Percentiles rank a stretch among this genome's conserved stretches.
phyloP scores from a whole-genome alignment of 2,329 filamentous ascomycete genomes.

The Amesomyces nigricolor region DNA sequence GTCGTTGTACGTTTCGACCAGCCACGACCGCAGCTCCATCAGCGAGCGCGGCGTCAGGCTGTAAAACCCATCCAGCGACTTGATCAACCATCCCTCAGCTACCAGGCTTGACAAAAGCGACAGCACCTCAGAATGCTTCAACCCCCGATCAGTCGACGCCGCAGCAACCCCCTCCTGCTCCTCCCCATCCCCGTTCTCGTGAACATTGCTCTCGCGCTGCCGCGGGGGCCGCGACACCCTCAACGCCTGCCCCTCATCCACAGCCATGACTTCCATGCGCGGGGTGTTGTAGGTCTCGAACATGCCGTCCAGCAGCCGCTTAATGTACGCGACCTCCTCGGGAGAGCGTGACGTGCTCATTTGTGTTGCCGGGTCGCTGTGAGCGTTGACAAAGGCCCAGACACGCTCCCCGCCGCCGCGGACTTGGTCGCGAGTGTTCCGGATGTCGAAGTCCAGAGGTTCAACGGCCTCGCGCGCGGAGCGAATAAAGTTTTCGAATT shows the following conservation, averaged over 20 bases:
- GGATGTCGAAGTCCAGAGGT: slow-evolving; percentile 82
- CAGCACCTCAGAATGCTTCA: slow-evolving; percentile 77
- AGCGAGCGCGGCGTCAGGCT: slow-evolving; percentile 69
- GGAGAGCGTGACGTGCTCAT: slow-evolving; percentile 73
- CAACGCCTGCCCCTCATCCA: slow-evolving; percentile 73
- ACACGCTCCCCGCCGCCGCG: slow-evolving; percentile 54
- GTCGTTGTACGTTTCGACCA: slow-evolving; percentile 88
- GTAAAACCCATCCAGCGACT: slow-evolving; percentile 66
- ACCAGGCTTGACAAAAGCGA: slow-evolving; percentile 63
- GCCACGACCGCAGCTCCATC: slow-evolving; percentile 78
- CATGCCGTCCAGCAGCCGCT: slow-evolving; percentile 82
- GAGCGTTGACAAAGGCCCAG: slow-evolving; percentile 82
- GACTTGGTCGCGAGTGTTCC: slow-evolving; percentile 64
- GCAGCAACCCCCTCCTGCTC: slow-evolving; percentile 30
- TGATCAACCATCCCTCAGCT: slow-evolving; percentile 78
- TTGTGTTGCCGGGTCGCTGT: slow-evolving; percentile 78
- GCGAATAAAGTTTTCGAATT: slow-evolving; percentile 64
- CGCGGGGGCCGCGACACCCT: slow-evolving; percentile 55
- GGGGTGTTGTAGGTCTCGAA: slow-evolving; percentile 82
- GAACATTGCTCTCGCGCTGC: slow-evolving; percentile 26
- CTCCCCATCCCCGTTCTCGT: neutral
- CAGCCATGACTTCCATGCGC: slow-evolving; percentile 75
- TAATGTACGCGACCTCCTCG: slow-evolving; percentile 86
- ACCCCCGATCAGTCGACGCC: slow-evolving; percentile 43
- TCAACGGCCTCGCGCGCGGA: slow-evolving; percentile 67